Base-by-base conservation (phyloP, 106 monocot genomes). In the Dioscorea alata region DNA sequence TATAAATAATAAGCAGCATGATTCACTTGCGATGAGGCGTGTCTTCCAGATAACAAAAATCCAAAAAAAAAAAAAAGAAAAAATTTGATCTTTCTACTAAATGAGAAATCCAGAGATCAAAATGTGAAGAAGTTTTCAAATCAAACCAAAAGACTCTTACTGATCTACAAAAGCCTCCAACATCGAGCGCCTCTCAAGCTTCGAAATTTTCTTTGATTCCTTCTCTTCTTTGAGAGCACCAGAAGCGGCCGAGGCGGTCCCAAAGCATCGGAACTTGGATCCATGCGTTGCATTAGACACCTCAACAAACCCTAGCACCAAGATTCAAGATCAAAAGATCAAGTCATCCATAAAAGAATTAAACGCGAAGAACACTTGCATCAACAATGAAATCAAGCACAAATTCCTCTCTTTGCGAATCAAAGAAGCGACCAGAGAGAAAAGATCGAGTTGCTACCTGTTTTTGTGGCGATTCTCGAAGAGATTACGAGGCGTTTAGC, bases 81-180 rank as follows among this genome's bases (percentile, higher is more conserved):
- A 32, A 18, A 1, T 14, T 33, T 17, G 18, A 14, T 49, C 22
- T 25, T 18, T 22, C 9, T 31, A 57, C 0, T 6, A 24, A 59
- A 7, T 48, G 52, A 63, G 15, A 25, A 0, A 63, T 19, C 54
- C 9, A 54, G 19, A 0, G 54, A 54, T 54, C 51, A 17, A 16
- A 13, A 54, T 54, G 12, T 15, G 15, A 8, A 42, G 9, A 42
- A 42, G 9, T 42, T 42, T 42, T 6, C 42, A 42, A 42, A 42
- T 42, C 42, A 42, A 28, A 28, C 28, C 28, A 28, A 28, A 1
- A 42, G 42, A 14, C 22, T 17, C 67, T 67, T 86, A 86, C 86
- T 82, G 69, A 10, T 86, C 69, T 16, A 86, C 78, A 66, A 86
- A 82, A 20, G 67, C 63, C 64, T 69, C 69, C 20, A 76, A 42